Conservation (phyloP, 2,329 filamentous ascomycete species). For the Cytospora mali region DNA sequence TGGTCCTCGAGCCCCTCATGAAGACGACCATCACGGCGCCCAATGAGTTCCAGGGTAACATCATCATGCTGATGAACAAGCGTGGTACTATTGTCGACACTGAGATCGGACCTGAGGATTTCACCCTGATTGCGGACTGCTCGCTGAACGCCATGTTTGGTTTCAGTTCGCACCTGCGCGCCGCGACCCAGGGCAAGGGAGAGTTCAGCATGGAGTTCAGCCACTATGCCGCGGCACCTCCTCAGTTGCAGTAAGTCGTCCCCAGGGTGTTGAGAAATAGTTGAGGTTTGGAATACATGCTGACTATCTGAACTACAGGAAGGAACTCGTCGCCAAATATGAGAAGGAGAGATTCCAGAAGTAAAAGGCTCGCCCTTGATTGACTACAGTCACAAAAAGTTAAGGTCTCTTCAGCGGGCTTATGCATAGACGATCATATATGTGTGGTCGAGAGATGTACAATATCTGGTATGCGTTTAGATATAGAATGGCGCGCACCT, state of each 20-base stretch:
- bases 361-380: background rate
- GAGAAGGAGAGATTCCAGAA: constrained; percentile 48
- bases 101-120: constrained; percentile 91
- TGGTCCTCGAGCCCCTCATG: constrained; percentile 94
- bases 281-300: constrained; percentile 32
- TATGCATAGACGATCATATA: constrained; percentile 8
- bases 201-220: constrained; percentile 99
- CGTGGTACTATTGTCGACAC: constrained; percentile 93
- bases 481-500: constrained; percentile 21
- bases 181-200: constrained; percentile 95
- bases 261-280: background rate
- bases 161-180: constrained; percentile 87
- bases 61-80: constrained; percentile 96
- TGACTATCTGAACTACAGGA: constrained; percentile 42
- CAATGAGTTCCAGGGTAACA: constrained; percentile 95
- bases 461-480: constrained; percentile 8
- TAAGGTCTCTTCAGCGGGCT: background rate
- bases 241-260: constrained; percentile 77
- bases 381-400: background rate
- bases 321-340: constrained; percentile 61
- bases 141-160: constrained; percentile 97
- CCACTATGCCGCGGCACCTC: constrained; percentile 86
- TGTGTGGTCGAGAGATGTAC: constrained; percentile 22
- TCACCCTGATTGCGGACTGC: constrained; percentile 89
- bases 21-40: constrained; percentile 96